Percentiles rank a stretch among this genome's conserved stretches.
These are phyloP conservation scores for Triglochin maritima DNA, from an alignment of 106 monocot species.

Conservation along the genomic window DNA sequence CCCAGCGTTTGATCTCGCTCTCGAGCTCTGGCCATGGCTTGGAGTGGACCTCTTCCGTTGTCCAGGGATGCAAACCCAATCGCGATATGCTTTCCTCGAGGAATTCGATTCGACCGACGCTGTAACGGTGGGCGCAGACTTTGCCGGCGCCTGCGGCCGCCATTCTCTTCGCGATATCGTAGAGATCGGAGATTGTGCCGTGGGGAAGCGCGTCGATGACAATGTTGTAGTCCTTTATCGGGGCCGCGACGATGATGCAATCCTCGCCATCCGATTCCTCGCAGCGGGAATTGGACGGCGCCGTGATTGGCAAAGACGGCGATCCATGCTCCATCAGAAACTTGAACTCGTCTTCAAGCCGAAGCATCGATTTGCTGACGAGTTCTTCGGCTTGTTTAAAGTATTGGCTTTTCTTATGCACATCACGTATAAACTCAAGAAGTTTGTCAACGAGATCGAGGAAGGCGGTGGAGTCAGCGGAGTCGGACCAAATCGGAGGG, in stretches of 20 bases:
- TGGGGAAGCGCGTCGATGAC: slow-evolving; percentile 24
- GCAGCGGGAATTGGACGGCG: slow-evolving; percentile 1
- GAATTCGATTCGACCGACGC: slow-evolving; percentile 5
- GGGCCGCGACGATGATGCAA: slow-evolving; percentile 8
- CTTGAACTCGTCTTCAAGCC: slow-evolving; percentile 77
- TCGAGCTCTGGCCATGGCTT: slow-evolving; percentile 9
- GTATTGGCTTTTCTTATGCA: slow-evolving; percentile 7
- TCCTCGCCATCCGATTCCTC: slow-evolving; percentile 9
- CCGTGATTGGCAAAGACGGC: background rate
- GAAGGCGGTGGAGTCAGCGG: slow-evolving; percentile 42
- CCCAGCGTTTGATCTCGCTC: slow-evolving; percentile 16
- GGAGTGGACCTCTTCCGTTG: slow-evolving; percentile 3
- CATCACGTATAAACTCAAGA: slow-evolving; percentile 19
- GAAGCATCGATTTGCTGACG: slow-evolving; percentile 51
- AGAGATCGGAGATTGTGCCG: slow-evolving; percentile 21
- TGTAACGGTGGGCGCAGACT: slow-evolving; percentile 15
- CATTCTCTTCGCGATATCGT: slow-evolving; percentile 20
- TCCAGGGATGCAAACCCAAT: slow-evolving; percentile 5
- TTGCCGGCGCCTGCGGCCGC: slow-evolving; percentile 4
- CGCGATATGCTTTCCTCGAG: slow-evolving; percentile 24
- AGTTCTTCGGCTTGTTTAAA: slow-evolving; percentile 56
- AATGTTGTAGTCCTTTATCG: slow-evolving; percentile 18
- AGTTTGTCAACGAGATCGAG: slow-evolving; percentile 66
- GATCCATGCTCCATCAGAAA: slow-evolving; percentile 33
- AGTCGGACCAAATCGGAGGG: slow-evolving; percentile 73